phyloP scores from a whole-genome alignment of 2,329 filamentous ascomycete species.

The Xylaria hypoxylon region DNA sequence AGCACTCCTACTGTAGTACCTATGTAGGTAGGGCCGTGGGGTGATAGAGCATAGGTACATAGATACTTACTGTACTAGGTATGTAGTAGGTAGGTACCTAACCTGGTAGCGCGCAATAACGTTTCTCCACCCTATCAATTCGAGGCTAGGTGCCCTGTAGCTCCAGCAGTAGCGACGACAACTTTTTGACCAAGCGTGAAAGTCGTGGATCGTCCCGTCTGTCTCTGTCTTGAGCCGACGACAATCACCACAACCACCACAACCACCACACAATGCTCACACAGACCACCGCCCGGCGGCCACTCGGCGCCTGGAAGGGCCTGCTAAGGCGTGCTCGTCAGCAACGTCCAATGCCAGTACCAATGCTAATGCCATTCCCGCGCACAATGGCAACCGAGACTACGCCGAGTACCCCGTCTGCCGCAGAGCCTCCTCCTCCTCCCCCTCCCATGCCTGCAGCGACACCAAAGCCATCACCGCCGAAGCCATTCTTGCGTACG shows the following conservation, averaged over 20 bases:
- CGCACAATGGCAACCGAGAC: constrained; percentile 62
- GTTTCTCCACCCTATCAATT: constrained; percentile 40
- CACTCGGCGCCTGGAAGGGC: constrained; percentile 76
- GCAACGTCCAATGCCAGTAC: constrained; percentile 53
- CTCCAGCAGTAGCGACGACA: constrained; percentile 23
- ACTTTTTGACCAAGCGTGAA: constrained; percentile 29
- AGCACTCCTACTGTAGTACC: no score
- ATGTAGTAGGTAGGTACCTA: background rate
- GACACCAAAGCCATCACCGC: constrained; percentile 38
- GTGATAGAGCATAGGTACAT: no score
- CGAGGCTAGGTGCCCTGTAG: constrained; percentile 11
- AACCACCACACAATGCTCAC: constrained; percentile 65
- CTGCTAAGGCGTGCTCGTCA: constrained; percentile 69
- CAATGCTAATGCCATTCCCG: constrained; percentile 47
- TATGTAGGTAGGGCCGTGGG: no score
- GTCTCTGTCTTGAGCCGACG: constrained; percentile 2
- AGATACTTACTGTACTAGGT: no score
- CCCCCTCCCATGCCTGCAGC: constrained; percentile 23
- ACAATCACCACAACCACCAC: constrained; percentile 19
- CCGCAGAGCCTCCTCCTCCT: constrained; percentile 22
- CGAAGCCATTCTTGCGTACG: constrained; percentile 41
- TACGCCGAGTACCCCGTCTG: constrained; percentile 38
- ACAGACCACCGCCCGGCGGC: constrained; percentile 69
- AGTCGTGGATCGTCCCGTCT: constrained; percentile 1
- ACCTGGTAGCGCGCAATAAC: constrained; percentile 38